These are phyloP conservation scores for Phanerodontia chrysosporium DNA, from an alignment of 768 basidiomycete species.

Conservation along the genomic window DNA sequence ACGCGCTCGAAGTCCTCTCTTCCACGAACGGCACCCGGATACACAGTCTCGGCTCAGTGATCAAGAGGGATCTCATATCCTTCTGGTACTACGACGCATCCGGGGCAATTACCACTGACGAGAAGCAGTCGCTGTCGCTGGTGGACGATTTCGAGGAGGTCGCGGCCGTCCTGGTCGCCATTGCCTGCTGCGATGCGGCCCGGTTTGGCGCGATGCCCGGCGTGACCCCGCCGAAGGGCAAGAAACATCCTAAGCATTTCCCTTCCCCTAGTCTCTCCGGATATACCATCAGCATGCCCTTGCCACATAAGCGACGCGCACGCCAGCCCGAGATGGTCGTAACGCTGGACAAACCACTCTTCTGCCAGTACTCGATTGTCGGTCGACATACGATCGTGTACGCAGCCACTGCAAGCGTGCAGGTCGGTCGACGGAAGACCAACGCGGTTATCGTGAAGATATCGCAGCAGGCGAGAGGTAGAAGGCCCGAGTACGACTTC, in stretches of 20 bases:
- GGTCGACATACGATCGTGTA: neutral
- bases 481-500: neutral
- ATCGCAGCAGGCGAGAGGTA: neutral
- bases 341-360: neutral
- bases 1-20: neutral
- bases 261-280: neutral
- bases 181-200: neutral
- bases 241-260: neutral
- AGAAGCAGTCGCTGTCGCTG: neutral
- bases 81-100: constrained; percentile 6
- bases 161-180: neutral
- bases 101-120: neutral
- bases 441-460: neutral
- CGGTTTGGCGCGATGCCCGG: neutral
- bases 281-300: neutral
- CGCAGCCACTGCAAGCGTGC: neutral
- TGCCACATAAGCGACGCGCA: too few species aligned
- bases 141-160: constrained; percentile 4
- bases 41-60: neutral
- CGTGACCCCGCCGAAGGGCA: neutral
- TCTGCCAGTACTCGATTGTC: neutral
- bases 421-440: neutral
- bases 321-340: neutral
- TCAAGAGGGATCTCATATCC: neutral
- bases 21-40: neutral